Evolutionary conservation across 2,329 filamentous ascomycete species (phyloP).

Genomic region (Cladophialophora chaetospira): DNA sequence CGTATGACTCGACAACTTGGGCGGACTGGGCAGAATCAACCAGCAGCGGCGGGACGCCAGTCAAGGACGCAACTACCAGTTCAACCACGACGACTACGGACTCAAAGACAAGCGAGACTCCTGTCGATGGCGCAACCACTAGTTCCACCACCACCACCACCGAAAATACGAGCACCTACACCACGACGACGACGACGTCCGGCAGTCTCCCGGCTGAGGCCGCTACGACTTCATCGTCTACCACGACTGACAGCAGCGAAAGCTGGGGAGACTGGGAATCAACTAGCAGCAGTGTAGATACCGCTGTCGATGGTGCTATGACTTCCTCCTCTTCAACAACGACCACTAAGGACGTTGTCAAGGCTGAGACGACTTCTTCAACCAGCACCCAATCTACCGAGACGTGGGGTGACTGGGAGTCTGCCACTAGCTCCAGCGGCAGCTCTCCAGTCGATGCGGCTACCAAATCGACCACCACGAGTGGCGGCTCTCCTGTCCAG

Average conservation of each 20-base stretch:
- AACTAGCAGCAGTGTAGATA: not conserved
- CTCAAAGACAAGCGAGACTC: not conserved
- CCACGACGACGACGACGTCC: not conserved
- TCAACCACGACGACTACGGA: slow-evolving; percentile 2
- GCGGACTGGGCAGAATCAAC: not conserved
- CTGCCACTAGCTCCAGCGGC: not conserved
- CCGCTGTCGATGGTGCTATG: not conserved
- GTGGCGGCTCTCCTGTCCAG: not conserved
- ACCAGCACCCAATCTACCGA: not conserved
- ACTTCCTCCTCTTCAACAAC: not conserved
- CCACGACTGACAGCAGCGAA: not conserved
- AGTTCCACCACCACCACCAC: not conserved
- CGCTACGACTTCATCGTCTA: slow-evolving; percentile 9
- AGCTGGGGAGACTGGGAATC: slow-evolving; percentile 7
- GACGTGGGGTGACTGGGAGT: slow-evolving; percentile 12
- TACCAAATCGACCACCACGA: not conserved
- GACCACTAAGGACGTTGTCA: not conserved
- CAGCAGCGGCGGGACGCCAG: not conserved
- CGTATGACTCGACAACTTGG: not conserved
- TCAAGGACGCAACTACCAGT: not conserved
- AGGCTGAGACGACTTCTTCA: not conserved
- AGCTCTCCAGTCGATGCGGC: not conserved
- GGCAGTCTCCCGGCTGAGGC: not conserved
- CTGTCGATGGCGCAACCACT: not conserved
- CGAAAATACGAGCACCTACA: not conserved